Evolutionary conservation across 2,329 filamentous ascomycete genomes (phyloP).

Genomic region (Coniochaeta sp.): DNA sequence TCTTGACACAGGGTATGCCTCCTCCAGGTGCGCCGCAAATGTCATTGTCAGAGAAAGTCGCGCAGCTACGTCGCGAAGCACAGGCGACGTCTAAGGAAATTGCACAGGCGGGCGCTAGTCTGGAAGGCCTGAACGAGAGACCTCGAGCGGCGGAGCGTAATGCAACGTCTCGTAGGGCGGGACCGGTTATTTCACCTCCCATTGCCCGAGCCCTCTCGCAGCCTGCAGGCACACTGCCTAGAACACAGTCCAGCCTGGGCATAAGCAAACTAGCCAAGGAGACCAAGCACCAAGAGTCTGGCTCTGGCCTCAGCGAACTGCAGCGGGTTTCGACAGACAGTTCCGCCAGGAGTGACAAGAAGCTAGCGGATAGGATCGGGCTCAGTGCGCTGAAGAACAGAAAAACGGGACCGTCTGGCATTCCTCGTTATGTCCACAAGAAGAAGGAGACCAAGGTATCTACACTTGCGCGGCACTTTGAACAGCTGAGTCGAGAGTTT

Average conservation of each 20-base stretch:
- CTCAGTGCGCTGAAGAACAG: slow-evolving; percentile 57
- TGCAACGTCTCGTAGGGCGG: slow-evolving; percentile 33
- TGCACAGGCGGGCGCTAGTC: background rate
- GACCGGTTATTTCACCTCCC: slow-evolving; percentile 40
- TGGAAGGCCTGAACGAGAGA: slow-evolving; percentile 6
- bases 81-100: slow-evolving; percentile 17
- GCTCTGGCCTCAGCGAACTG: slow-evolving; percentile 18
- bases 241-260: slow-evolving; percentile 30
- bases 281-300: slow-evolving; percentile 18
- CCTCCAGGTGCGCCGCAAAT: slow-evolving; percentile 8
- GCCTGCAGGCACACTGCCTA: slow-evolving; percentile 37
- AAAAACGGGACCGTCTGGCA: slow-evolving; percentile 62
- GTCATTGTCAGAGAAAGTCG: slow-evolving; percentile 37
- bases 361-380: slow-evolving; percentile 66
- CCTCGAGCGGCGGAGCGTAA: slow-evolving; percentile 1
- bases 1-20: slow-evolving; percentile 2
- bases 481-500: slow-evolving; percentile 93
- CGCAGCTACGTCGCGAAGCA: slow-evolving; percentile 45
- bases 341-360: slow-evolving; percentile 57
- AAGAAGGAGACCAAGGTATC: slow-evolving; percentile 74
- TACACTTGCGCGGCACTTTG: slow-evolving; percentile 89
- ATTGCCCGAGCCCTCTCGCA: slow-evolving; percentile 47
- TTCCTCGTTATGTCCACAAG: slow-evolving; percentile 78
- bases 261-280: slow-evolving; percentile 34
- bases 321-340: slow-evolving; percentile 28